Evolutionary conservation across 306 rosid species (phyloP).

Genomic region (Medicago lupulina): DNA sequence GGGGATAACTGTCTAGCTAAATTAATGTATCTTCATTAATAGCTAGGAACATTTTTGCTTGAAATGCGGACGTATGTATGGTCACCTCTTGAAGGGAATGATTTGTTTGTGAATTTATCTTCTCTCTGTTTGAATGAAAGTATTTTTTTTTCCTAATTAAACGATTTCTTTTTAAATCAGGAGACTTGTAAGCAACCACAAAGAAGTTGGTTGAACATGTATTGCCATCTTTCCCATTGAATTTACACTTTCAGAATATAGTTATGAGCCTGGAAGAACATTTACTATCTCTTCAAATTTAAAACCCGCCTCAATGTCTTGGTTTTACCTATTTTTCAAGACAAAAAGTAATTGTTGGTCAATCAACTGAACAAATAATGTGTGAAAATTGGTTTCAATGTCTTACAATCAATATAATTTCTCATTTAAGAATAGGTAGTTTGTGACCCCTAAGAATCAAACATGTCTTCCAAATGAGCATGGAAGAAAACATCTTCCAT

Average conservation of each 20-base stretch:
- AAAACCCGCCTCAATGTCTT: not conserved
- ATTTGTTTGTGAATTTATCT: too few species aligned
- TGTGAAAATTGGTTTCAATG: not conserved
- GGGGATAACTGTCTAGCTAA: too few species aligned
- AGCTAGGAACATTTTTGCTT: not conserved
- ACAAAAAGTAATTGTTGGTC: not conserved
- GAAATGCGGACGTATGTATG: not conserved
- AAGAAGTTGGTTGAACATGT: not conserved
- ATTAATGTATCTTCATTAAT: not conserved
- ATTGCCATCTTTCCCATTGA: not conserved
- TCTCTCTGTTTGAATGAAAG: too few species aligned
- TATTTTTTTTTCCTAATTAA: too few species aligned
- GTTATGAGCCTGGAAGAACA: not conserved
- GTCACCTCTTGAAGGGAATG: not conserved
- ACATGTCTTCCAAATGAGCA: not conserved
- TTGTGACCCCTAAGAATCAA: not conserved
- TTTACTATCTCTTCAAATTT: not conserved
- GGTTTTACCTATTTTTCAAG: not conserved
- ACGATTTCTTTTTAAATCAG: too few species aligned
- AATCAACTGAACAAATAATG: not conserved
- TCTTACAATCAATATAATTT: not conserved
- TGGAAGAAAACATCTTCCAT: not conserved
- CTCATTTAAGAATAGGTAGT: not conserved
- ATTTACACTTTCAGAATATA: not conserved
- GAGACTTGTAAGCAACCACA: too few species aligned